phyloP scores from a whole-genome alignment of 176 grass and related monocot species.

The Aechmea fasciata region DNA sequence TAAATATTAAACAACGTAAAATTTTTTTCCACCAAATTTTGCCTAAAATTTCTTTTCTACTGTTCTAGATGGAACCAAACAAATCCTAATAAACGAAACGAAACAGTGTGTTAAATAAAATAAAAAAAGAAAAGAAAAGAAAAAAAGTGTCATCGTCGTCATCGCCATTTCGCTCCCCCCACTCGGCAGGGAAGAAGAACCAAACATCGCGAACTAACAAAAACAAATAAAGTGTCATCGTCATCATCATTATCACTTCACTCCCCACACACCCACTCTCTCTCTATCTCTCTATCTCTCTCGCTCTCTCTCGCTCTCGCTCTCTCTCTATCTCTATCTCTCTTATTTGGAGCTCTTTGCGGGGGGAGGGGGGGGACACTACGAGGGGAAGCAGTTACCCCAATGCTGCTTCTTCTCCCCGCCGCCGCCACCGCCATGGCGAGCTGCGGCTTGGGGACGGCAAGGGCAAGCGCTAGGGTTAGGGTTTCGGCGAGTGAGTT shows the following conservation, averaged over 20 bases:
- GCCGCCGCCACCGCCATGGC: background rate
- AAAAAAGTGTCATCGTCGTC: background rate
- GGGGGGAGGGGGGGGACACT: background rate
- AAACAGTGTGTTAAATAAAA: no score
- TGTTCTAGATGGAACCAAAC: no score
- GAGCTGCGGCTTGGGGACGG: background rate
- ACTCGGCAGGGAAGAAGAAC: no score
- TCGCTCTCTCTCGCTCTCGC: background rate
- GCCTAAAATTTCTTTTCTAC: no score
- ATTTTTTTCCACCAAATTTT: no score
- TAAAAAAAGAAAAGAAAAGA: slow-evolving; percentile 8
- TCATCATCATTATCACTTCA: no score
- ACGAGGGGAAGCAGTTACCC: background rate
- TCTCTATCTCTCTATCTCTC: background rate
- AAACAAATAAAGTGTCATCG: no score
- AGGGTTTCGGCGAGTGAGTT: slow-evolving; percentile 28
- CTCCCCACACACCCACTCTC: background rate
- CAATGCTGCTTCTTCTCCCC: background rate
- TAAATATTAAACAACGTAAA: no score
- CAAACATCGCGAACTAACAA: no score
- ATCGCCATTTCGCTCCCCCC: slow-evolving; percentile 1
- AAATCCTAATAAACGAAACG: no score
- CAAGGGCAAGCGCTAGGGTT: background rate
- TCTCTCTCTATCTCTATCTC: background rate
- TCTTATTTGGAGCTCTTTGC: background rate